A percentile compares a stretch with the other conserved stretches of the same genome.
These are phyloP conservation scores for Galeopsis tetrahit DNA, from an alignment of 257 asterid genomes.

Conservation along the genomic window DNA sequence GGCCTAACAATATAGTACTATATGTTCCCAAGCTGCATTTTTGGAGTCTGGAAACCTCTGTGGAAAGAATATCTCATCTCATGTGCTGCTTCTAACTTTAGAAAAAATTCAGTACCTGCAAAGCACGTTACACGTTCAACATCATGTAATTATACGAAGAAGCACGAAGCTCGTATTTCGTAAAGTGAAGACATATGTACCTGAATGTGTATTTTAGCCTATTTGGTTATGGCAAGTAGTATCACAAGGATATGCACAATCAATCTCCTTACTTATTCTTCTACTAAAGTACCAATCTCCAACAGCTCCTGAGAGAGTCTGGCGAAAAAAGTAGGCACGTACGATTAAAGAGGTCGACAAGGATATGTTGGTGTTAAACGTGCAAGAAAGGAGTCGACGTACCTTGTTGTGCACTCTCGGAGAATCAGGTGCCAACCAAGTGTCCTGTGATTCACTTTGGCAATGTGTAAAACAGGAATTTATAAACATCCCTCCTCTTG, in stretches of 20 bases:
- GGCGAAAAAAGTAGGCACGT: slow-evolving; percentile 6
- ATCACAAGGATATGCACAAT: slow-evolving; percentile 93
- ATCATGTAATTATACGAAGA: background rate
- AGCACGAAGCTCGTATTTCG: too few relatives aligned
- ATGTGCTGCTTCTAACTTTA: slow-evolving; percentile 24
- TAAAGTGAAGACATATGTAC: background rate
- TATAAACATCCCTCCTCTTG: slow-evolving; percentile 86
- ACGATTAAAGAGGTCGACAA: background rate
- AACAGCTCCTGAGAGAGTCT: slow-evolving; percentile 89
- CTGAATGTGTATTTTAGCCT: slow-evolving; percentile 33
- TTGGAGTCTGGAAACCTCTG: slow-evolving; percentile 34
- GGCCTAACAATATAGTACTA: background rate
- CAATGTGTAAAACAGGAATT: slow-evolving; percentile 96
- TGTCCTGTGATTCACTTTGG: slow-evolving; percentile 86
- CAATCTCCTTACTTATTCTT: slow-evolving; percentile 66
- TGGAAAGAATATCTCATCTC: slow-evolving; percentile 31
- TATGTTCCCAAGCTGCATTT: slow-evolving; percentile 19
- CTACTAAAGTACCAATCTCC: slow-evolving; percentile 97
- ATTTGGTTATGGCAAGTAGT: slow-evolving; percentile 67
- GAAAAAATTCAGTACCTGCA: slow-evolving; percentile 27
- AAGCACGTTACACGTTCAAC: background rate
- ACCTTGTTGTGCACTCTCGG: slow-evolving; percentile 83
- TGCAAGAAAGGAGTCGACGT: background rate
- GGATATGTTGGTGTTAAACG: background rate
- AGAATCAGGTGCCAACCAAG: slow-evolving; percentile 81